These are phyloP conservation scores for Sungouiozyma ichnusensis DNA, from an alignment of 805 yeast species.

Conservation along the genomic window DNA sequence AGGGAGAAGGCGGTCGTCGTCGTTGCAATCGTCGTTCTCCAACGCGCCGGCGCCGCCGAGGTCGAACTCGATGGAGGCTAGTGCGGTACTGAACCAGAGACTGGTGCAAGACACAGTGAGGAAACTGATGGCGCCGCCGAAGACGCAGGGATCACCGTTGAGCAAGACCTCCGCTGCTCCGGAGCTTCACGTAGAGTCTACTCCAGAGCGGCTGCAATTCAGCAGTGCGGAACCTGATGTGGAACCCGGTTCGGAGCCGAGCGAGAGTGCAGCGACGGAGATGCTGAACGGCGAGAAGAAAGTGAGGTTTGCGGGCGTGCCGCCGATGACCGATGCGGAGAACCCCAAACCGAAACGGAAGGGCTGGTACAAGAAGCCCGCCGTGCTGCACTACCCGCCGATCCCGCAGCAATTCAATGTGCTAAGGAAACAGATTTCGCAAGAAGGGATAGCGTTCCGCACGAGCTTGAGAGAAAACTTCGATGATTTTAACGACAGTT, in stretches of 20 bases:
- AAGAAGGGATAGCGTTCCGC: constrained; percentile 28
- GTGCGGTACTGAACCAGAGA: constrained; percentile 20
- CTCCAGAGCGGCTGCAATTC: background rate
- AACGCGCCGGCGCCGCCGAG: constrained; percentile 8
- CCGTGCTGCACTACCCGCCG: constrained; percentile 27
- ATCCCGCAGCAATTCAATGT: constrained; percentile 16
- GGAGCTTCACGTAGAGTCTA: background rate
- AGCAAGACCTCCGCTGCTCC: background rate
- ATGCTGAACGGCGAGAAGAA: constrained; percentile 11
- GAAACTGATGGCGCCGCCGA: constrained; percentile 10
- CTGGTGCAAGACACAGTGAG: constrained; percentile 19
- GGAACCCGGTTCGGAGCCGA: background rate
- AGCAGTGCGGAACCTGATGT: background rate
- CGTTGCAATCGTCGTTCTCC: constrained; percentile 21
- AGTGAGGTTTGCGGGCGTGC: constrained; percentile 29
- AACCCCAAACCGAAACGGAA: constrained; percentile 24
- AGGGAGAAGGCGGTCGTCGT: constrained; percentile 25
- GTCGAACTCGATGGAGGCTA: constrained; percentile 25
- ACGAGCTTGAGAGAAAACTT: constrained; percentile 20
- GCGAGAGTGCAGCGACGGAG: background rate
- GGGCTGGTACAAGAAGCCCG: constrained; percentile 31
- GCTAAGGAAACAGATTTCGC: constrained; percentile 13
- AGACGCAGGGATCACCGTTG: background rate
- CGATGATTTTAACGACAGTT: constrained; percentile 5
- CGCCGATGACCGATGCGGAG: constrained; percentile 26